A percentile compares a stretch with the other conserved stretches of the same genome.
Conservation (phyloP, 2,329 filamentous ascomycete genomes). For the Zymoseptoria brevis region DNA sequence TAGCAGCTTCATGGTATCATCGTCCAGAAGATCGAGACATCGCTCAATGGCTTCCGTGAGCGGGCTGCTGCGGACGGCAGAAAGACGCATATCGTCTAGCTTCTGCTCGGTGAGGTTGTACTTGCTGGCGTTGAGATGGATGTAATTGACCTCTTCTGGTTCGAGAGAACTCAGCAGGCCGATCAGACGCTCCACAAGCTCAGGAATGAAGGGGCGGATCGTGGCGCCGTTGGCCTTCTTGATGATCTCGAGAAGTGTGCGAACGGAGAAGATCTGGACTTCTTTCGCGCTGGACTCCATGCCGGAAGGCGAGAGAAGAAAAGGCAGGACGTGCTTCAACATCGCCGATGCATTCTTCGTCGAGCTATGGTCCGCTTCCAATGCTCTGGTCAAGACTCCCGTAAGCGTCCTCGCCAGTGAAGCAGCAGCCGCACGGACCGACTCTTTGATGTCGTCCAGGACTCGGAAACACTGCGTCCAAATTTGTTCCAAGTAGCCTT, state of each 20-base stretch:
- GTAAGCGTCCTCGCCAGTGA: constrained; percentile 77
- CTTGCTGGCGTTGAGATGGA: constrained; percentile 78
- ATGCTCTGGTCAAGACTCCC: constrained; percentile 72
- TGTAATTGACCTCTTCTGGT: constrained; percentile 80
- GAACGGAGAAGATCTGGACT: constrained; percentile 70
- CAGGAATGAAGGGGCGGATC: constrained; percentile 71
- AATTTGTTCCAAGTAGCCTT: constrained; percentile 74
- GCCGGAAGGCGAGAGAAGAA: constrained; percentile 79
- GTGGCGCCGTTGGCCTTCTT: constrained; percentile 74
- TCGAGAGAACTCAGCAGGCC: constrained; percentile 80
- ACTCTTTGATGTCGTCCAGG: constrained; percentile 90
- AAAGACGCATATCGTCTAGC: constrained; percentile 79
- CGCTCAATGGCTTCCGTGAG: constrained; percentile 89
- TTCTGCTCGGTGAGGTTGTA: constrained; percentile 80
- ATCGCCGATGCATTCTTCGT: constrained; percentile 64
- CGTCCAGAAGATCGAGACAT: constrained; percentile 76
- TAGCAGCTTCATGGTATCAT: constrained; percentile 65
- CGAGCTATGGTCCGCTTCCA: constrained; percentile 67
- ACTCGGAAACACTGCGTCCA: constrained; percentile 85
- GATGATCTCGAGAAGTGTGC: constrained; percentile 77
- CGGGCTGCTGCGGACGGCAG: constrained; percentile 74
- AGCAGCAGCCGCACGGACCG: constrained; percentile 72
- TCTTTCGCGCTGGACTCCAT: constrained; percentile 84
- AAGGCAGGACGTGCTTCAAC: constrained; percentile 80
- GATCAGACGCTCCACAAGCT: constrained; percentile 72